Evolutionary conservation across 495 filamentous ascomycete genomes (phyloP), one percentile per base, ranked within the genome.

Genomic region (Hyaloscypha bicolor): DNA sequence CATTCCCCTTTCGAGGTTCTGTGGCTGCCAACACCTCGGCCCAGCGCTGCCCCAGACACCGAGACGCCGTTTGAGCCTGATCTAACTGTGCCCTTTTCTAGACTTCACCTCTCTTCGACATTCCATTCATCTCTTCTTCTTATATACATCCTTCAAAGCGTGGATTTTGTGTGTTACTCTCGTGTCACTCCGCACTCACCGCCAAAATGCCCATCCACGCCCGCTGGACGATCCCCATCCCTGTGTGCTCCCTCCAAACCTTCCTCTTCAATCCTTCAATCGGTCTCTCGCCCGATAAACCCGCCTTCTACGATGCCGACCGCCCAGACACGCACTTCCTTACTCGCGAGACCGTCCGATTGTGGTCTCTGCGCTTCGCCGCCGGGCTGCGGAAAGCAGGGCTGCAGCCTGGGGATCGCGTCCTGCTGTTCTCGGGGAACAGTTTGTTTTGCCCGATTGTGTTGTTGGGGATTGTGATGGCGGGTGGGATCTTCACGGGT

Each of bases 341-440:
- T 37, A 85, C 83, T 9, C 74, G 76, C 6, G 77, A 82, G 75
- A 78, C 81, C 66, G 91, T 89, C 77, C 90, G 91, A 53, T 78
- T 88, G 65, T 89, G 89, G 81, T 81, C 86, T 58, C 86, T 92
- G 73, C 86, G 91, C 11, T 76, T 96, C 25, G 92, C 93, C 11
- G 76, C 86, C 1, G 93, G 93, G 2, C 79, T 96, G 39, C 81
- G 79, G 35, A 81, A 83, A 57, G 83, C 83, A 4, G 93, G 92
- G 12, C 76, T 94, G 16, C 75, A 88, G 63, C 73, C 77, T 0
- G 91, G 90, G 32, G 92, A 94, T 70, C 85, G 91, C 8, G 87
- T 95, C 4, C 80, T 95, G 21, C 80, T 92, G 21, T 92, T 88
- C 76, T 89, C 89, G 3, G 83, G 83, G 30, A 93, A 93, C 73